Conservation (phyloP, 2,329 filamentous ascomycete species). For the Stagonosporopsis cucurbitacearum region DNA sequence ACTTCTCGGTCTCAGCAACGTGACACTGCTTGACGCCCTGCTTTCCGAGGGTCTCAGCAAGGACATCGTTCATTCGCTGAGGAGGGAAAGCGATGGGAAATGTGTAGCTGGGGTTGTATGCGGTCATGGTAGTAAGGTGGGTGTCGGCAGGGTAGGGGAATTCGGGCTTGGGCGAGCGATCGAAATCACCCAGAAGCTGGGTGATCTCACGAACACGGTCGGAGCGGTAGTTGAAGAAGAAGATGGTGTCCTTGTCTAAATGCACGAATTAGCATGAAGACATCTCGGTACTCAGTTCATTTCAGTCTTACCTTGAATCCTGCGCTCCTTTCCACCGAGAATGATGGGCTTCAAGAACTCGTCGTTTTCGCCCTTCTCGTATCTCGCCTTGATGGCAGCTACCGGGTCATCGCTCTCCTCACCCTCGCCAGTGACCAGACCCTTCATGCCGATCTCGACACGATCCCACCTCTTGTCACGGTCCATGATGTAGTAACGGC, state of each 20-base stretch:
- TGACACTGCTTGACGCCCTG: slow-evolving; percentile 92
- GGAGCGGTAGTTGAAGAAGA: slow-evolving; percentile 99
- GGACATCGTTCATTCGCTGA: slow-evolving; percentile 96
- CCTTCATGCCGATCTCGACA: slow-evolving; percentile 87
- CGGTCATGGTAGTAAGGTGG: slow-evolving; percentile 92
- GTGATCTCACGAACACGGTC: slow-evolving; percentile 97
- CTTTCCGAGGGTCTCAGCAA: slow-evolving; percentile 94
- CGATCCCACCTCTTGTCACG: slow-evolving; percentile 99
- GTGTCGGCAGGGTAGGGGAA: slow-evolving; percentile 94
- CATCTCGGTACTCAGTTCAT: slow-evolving; percentile 35
- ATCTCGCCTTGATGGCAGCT: slow-evolving; percentile 84
- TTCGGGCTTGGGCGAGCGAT: slow-evolving; percentile 87
- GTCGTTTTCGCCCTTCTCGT: slow-evolving; percentile 86
- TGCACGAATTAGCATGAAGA: slow-evolving; percentile 34
- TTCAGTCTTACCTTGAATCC: slow-evolving; percentile 73
- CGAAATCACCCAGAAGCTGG: slow-evolving; percentile 88
- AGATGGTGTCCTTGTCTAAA: slow-evolving; percentile 86
- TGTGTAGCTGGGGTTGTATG: slow-evolving; percentile 94
- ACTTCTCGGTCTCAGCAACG: slow-evolving; percentile 98
- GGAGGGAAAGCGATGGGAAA: slow-evolving; percentile 93
- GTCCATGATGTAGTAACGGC: slow-evolving; percentile 98
- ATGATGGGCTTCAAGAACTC: slow-evolving; percentile 99
- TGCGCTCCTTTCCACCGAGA: slow-evolving; percentile 81
- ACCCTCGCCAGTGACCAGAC: slow-evolving; percentile 83
- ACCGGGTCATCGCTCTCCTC: slow-evolving; percentile 85